Conservation (phyloP, 352 stramenopile species). For the Phytopythium oedochilum region DNA sequence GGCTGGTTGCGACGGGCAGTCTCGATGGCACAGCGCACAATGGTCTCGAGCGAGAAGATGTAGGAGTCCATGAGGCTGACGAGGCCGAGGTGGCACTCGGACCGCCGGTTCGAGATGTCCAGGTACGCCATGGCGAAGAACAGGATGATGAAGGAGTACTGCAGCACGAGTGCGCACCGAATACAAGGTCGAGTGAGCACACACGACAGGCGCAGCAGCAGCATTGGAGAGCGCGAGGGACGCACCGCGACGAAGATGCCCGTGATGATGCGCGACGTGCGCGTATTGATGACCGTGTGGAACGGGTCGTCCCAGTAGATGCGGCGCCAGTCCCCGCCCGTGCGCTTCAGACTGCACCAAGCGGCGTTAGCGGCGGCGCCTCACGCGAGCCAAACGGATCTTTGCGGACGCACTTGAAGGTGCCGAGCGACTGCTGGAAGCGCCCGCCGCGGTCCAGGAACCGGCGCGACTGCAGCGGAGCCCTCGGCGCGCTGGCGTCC, state of each 20-base stretch:
- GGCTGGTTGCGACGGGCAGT: no score
- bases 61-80: conserved; percentile 77
- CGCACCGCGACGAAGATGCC: conserved; percentile 73
- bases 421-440: conserved; percentile 69
- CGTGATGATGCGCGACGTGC: conserved; percentile 71
- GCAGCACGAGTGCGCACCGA: not conserved
- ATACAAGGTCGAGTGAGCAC: not conserved
- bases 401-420: conserved; percentile 48
- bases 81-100: conserved; percentile 73
- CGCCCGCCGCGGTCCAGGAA: conserved; percentile 62
- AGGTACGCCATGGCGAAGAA: conserved; percentile 77
- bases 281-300: conserved; percentile 86
- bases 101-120: conserved; percentile 51
- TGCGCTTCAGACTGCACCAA: conserved; percentile 45
- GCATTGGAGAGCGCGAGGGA: conserved; percentile 4
- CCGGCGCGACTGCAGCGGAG: conserved; percentile 17
- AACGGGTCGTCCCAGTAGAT: conserved; percentile 86
- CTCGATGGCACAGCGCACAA: conserved; percentile 68
- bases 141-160: conserved; percentile 83
- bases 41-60: conserved; percentile 85
- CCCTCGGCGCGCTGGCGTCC: not conserved
- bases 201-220: conserved; percentile 1
- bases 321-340: conserved; percentile 72
- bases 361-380: not conserved
- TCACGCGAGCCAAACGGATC: not conserved